Base-by-base conservation (phyloP, 495 filamentous ascomycete species). In the Hypomontagnella submonticulosa region DNA sequence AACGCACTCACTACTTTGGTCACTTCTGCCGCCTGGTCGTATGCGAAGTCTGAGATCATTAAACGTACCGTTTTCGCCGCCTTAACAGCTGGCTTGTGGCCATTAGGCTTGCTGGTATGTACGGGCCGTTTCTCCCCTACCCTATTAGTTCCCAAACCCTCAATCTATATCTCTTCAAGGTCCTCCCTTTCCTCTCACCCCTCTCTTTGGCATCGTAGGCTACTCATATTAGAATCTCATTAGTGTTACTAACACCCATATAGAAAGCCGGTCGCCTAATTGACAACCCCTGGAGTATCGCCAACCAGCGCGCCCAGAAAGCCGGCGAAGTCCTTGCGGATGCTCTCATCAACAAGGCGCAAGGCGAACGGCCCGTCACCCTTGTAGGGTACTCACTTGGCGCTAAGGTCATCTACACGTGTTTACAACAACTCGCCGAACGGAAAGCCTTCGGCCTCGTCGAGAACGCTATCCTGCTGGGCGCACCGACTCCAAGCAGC, bases 271-370 rank as follows among this genome's bases (percentile, higher is more conserved):
- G 89, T 48, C 83, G 87, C 15, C 78, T 98, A 16, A 87, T 97
- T 36, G 95, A 97, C 67, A 97, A 97, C 71, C 93, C 93, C 0
- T 99, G 96, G 83, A 90, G 84, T 56, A 83, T 96, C 30, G 92
- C 90, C 9, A 94, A 91, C 72, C 81, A 87, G 30, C 85, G 93
- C 27, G 87, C 90, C 13, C 93, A 97, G 69, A 98, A 97, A 76
- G 91, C 92, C 2, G 95, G 95, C 0, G 79, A 87, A 52, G 87
- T 93, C 9, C 87, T 99, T 0, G 93, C 94, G 0, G 93, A 99
- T 75, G 90, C 91, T 16, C 77, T 99, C 44, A 92, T 96, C 67
- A 93, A 90, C 76, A 93, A 90, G 70, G 91, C 88, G 0, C 95
- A 97, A 72, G 95, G 95, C 15, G 92, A 97, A 73, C 84, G 95